Evolutionary conservation across 768 basidiomycete genomes (phyloP), one percentile per base, ranked within the genome.

Genomic region (Lactarius hatsudake): DNA sequence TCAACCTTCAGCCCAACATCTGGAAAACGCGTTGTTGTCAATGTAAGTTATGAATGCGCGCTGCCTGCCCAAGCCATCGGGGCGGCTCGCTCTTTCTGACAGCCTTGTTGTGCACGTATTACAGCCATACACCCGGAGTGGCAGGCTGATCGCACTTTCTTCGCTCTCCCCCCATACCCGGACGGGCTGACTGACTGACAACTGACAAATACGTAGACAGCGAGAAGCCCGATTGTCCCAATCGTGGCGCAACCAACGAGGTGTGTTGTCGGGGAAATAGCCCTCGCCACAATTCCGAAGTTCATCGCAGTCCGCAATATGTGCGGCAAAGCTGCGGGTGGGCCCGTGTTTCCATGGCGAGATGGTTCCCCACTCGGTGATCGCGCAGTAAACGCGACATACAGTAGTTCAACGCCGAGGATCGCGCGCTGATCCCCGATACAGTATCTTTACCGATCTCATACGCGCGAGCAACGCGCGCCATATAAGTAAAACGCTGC

Each of bases 261-360:
- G 57, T 58, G 53, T 30, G 51, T 34, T 30, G 38, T 59, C 57
- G 56, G 56, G 30, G 61, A 67, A 62, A 64, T 56, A 20, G 30
- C 59, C 23, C 42, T 13, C 59, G 20, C 60, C 43, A 40, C 32
- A 64, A 28, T n/a, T 64, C 53, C 62, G 54, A 68, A 43, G 48
- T 30, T 17, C 43, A 53, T 59, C 58, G 17, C 34, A 61, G n/a
- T 8, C 56, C 58, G 62, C 32, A 34, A 53, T 34, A 59, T 60
- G 63, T 59, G 58, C 59, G 67, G 67, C 15, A 60, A 55, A 61
- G 42, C 62, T 56, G 67, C 63, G 67, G 67, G 26, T 28, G 58
- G 58, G 59, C 34, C 63, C 63, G 59, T 60, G 62, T 68, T 61
- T 64, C 67, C 62, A 68, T 68, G 67, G 54, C 63, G 63, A 68